Percentiles rank a stretch among this genome's conserved stretches.
phyloP scores from a whole-genome alignment of 495 filamentous ascomycete species.

The Cryomyces antarcticus region DNA sequence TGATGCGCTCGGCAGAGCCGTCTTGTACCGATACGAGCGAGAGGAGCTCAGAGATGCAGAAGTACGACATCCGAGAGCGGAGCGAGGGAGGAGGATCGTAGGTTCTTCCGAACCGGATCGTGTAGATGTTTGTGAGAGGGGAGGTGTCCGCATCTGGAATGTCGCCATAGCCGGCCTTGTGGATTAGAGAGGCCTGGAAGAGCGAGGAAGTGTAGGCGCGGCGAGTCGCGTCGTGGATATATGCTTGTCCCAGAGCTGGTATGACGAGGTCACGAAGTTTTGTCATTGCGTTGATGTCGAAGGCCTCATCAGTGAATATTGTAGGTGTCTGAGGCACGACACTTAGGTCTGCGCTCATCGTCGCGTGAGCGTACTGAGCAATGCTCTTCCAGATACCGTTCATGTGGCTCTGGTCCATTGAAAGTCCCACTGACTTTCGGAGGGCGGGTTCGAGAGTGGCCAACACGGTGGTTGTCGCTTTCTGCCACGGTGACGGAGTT shows the following conservation, averaged over 20 bases:
- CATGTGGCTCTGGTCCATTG: conserved; percentile 8
- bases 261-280: conserved; percentile 51
- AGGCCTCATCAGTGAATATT: conserved; percentile 43
- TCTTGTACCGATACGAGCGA: conserved; percentile 25
- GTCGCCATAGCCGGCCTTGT: conserved; percentile 45
- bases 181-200: conserved; percentile 70
- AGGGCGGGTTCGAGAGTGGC: conserved; percentile 36
- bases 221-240: conserved; percentile 44
- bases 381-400: conserved; percentile 35
- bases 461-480: conserved; percentile 48
- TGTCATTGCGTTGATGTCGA: conserved; percentile 59
- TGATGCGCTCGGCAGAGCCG: conserved; percentile 17
- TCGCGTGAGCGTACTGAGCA: conserved; percentile 35
- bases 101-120: conserved; percentile 46
- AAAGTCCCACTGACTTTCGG: conserved; percentile 18
- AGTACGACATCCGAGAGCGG: conserved; percentile 53
- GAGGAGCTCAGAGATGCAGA: conserved; percentile 65
- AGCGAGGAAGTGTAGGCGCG: conserved; percentile 53
- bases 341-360: conserved; percentile 35
- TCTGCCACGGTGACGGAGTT: conserved; percentile 52
- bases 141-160: conserved; percentile 14
- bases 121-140: conserved; percentile 42
- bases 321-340: conserved; percentile 21
- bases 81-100: conserved; percentile 41
- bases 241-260: conserved; percentile 43